Percentiles rank a stretch among this genome's conserved stretches.
Evolutionary conservation across 2,329 filamentous ascomycete genomes (phyloP).

Genomic region (Furcasterigmium furcatum): DNA sequence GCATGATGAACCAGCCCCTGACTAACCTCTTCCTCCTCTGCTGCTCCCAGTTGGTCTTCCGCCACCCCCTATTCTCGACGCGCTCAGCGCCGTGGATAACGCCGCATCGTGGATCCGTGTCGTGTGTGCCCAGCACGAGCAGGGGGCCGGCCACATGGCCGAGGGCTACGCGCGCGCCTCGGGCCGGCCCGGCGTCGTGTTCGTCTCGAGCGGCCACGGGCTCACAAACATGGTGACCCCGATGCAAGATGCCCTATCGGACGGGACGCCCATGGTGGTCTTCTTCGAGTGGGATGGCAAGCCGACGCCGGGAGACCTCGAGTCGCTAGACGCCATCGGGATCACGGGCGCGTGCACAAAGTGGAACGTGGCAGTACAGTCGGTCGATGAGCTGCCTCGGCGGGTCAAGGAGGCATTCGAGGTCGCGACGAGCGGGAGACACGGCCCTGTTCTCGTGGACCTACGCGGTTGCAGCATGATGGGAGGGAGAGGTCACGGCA

Average conservation of each 20-base stretch:
- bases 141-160: conserved; percentile 98
- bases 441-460: conserved; percentile 92
- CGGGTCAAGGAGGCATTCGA: conserved; percentile 98
- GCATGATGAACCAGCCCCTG: too few species aligned
- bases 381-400: conserved; percentile 84
- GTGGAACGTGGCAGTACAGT: conserved; percentile 99
- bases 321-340: conserved; percentile 91
- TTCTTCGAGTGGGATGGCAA: conserved; percentile 93
- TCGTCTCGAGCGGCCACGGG: conserved; percentile 94
- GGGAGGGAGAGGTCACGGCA: too few species aligned
- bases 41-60: conserved; percentile 70
- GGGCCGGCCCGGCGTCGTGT: conserved; percentile 89
- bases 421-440: conserved; percentile 90
- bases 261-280: conserved; percentile 93
- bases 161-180: conserved; percentile 93
- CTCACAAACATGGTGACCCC: conserved; percentile 96
- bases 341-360: conserved; percentile 95
- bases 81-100: conserved; percentile 98
- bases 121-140: conserved; percentile 91
- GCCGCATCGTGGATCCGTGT: conserved; percentile 97
- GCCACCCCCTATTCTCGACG: conserved; percentile 92
- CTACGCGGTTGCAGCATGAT: conserved; percentile 96
- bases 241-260: conserved; percentile 92
- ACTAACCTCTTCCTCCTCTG: too few species aligned
- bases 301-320: conserved; percentile 88